phyloP scores from a whole-genome alignment of 2,329 filamentous ascomycete genomes.

The Xylariales sp. region DNA sequence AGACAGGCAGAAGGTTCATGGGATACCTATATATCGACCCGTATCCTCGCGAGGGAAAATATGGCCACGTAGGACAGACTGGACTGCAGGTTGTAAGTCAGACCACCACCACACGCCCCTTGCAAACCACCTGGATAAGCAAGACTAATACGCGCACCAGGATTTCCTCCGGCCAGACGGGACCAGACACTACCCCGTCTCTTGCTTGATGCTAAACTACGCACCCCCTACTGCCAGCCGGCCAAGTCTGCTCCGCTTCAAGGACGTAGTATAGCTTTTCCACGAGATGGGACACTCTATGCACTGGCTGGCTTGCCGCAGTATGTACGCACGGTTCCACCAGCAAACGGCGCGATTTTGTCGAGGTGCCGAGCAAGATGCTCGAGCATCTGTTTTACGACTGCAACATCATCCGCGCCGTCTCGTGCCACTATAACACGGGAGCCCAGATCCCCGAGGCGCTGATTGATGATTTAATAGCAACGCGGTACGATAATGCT shows the following conservation, averaged over 20 bases:
- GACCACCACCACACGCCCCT: neutral
- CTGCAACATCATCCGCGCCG: slow-evolving; percentile 2
- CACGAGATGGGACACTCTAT: slow-evolving; percentile 2
- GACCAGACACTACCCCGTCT: neutral
- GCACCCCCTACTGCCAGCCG: neutral
- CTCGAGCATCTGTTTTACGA: slow-evolving; percentile 3
- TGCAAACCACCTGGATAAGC: neutral
- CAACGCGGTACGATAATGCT: slow-evolving; percentile 1
- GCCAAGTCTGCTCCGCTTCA: neutral
- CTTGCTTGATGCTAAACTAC: neutral
- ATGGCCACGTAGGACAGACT: neutral
- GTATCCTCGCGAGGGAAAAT: slow-evolving; percentile 4
- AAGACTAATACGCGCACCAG: neutral
- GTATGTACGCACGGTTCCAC: slow-evolving; percentile 2
- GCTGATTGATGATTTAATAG: neutral
- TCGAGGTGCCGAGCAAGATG: neutral
- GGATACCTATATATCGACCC: slow-evolving; percentile 6
- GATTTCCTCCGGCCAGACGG: neutral
- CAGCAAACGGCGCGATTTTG: neutral
- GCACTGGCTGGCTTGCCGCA: neutral
- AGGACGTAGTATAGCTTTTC: neutral
- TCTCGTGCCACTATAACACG: slow-evolving; percentile 3
- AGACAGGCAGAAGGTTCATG: neutral
- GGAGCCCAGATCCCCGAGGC: neutral
- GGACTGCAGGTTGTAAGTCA: slow-evolving; percentile 1